These are phyloP conservation scores for Tulasnella calospora DNA, from an alignment of 768 basidiomycete genomes.

Conservation along the genomic window DNA sequence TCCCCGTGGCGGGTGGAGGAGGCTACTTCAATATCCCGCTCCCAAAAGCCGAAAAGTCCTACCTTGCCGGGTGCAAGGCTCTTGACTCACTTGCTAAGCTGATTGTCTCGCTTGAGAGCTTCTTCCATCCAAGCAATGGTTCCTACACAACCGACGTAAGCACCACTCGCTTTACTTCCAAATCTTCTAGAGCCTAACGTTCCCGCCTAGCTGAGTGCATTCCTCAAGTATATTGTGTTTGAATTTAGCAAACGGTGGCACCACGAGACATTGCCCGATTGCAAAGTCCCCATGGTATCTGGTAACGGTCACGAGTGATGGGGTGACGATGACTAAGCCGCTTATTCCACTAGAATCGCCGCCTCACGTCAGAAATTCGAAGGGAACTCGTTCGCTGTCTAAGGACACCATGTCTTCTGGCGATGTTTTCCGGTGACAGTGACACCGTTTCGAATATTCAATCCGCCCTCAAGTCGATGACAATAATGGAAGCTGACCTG, in stretches of 20 bases:
- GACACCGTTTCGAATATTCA: constrained; percentile 75
- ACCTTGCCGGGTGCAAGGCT: constrained; percentile 80
- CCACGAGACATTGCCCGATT: constrained; percentile 69
- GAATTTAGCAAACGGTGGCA: constrained; percentile 77
- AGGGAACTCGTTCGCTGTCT: constrained; percentile 75
- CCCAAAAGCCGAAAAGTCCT: constrained; percentile 43
- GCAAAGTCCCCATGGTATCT: constrained; percentile 72
- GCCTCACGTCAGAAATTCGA: constrained; percentile 75
- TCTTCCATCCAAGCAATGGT: constrained; percentile 95
- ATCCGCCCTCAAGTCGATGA: constrained; percentile 68
- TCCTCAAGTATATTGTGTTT: constrained; percentile 63
- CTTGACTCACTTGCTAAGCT: constrained; percentile 82
- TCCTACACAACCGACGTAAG: constrained; percentile 65
- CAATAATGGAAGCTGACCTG: constrained; percentile 75
- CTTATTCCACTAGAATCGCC: constrained; percentile 39
- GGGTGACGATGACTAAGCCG: background rate
- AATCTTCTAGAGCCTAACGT: background rate
- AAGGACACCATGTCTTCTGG: constrained; percentile 79
- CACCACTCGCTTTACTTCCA: background rate
- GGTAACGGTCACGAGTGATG: constrained; percentile 41
- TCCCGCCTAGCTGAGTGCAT: constrained; percentile 51
- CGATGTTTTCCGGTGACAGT: constrained; percentile 86
- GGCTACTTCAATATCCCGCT: constrained; percentile 16
- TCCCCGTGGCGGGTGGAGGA: constrained; percentile 45
- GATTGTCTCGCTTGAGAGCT: constrained; percentile 86